Conservation (phyloP, 305 asterid genomes). For the Caryopteris hybrid region DNA sequence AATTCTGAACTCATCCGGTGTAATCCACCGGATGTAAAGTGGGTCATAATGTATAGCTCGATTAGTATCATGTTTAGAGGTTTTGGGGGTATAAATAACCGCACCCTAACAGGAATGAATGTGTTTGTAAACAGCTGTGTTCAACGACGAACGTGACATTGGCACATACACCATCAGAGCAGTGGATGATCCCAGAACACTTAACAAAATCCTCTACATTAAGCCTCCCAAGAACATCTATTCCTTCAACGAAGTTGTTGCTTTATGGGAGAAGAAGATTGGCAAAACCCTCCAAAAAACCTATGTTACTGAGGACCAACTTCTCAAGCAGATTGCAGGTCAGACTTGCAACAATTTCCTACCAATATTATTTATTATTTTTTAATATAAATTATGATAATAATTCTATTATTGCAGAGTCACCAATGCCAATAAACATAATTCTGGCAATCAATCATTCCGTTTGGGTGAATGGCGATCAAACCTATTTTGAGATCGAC, state of each 20-base stretch:
- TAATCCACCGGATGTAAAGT: no score
- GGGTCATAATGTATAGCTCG: no score
- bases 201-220: constrained; percentile 59
- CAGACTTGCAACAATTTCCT: no score
- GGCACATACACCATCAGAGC: constrained; percentile 53
- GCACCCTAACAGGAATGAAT: no score
- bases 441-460: constrained; percentile 46
- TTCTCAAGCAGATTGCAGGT: constrained; percentile 53
- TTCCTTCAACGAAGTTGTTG: constrained; percentile 60
- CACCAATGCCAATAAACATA: constrained; percentile 51
- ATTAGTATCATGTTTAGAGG: no score
- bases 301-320: constrained; percentile 48
- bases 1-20: no score
- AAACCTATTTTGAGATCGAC: constrained; percentile 57
- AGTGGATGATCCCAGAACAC: constrained; percentile 69
- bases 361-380: no score
- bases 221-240: constrained; percentile 46
- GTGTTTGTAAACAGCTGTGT: background rate
- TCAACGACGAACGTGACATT: constrained; percentile 52
- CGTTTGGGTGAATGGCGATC: constrained; percentile 55
- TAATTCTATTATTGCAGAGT: no score
- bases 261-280: constrained; percentile 75
- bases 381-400: no score
- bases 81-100: no score
- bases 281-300: constrained; percentile 54